Percentiles rank a stretch among this genome's conserved stretches.
Evolutionary conservation across 2,329 filamentous ascomycete genomes (phyloP).

Genomic region (Drechslerella coelobrocha): DNA sequence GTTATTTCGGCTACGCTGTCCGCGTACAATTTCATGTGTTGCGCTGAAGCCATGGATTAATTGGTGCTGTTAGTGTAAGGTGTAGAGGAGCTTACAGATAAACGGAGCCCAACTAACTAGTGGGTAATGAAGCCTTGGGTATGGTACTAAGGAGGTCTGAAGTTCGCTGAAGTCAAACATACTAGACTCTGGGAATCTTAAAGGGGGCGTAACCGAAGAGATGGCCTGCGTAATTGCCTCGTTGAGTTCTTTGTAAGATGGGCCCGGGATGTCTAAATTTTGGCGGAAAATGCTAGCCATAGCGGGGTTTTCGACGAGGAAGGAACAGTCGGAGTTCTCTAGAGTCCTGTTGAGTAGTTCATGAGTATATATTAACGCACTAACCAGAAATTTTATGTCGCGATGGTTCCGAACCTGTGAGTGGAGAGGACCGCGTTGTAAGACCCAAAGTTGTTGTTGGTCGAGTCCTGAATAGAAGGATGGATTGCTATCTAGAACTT

Average conservation of each 20-base stretch:
- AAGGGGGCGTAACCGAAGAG: conserved; percentile 75
- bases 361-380: background rate
- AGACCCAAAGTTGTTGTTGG: conserved; percentile 71
- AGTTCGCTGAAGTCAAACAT: conserved; percentile 79
- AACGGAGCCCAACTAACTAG: conserved; percentile 76
- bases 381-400: background rate
- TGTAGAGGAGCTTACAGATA: conserved; percentile 67
- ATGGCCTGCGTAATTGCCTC: conserved; percentile 76
- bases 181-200: conserved; percentile 75
- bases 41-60: background rate
- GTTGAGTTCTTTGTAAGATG: conserved; percentile 75
- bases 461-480: conserved; percentile 73
- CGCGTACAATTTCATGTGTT: background rate
- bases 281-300: conserved; percentile 78
- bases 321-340: conserved; percentile 80
- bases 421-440: conserved; percentile 77
- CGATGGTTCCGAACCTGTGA: conserved; percentile 58
- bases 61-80: background rate
- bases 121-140: conserved; percentile 76
- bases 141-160: conserved; percentile 77
- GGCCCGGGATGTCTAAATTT: conserved; percentile 73
- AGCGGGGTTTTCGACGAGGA: conserved; percentile 76
- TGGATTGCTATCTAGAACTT: conserved; percentile 78
- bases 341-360: conserved; percentile 66
- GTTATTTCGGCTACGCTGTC: background rate